Percentiles rank a stretch among this genome's conserved stretches.
phyloP scores from a whole-genome alignment of 116 monocot genomes.

The Posidonia oceanica region DNA sequence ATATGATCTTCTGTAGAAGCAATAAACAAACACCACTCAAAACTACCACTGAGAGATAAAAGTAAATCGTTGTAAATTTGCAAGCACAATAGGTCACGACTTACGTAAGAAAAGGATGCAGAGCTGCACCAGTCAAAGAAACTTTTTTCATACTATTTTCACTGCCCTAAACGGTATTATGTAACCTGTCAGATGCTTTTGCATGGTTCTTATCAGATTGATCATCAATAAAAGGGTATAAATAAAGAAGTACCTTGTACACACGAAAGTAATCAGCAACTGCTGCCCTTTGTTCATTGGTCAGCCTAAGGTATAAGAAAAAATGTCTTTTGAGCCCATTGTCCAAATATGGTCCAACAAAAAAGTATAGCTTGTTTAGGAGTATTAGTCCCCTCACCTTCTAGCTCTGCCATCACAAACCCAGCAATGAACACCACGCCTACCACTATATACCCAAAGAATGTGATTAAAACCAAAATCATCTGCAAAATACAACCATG shows the following conservation, averaged over 20 bases:
- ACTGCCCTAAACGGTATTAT: constrained; percentile 36
- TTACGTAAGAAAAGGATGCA: constrained; percentile 94
- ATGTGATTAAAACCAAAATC: constrained; percentile 99
- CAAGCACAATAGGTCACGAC: constrained; percentile 2
- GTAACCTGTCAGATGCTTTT: neutral
- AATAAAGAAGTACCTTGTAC: constrained; percentile 51
- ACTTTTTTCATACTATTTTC: constrained; percentile 85
- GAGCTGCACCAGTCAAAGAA: constrained; percentile 55
- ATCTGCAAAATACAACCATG: constrained; percentile 30
- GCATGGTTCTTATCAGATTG: neutral
- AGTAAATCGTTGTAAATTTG: neutral
- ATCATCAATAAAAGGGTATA: neutral
- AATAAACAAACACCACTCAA: neutral
- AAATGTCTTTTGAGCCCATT: neutral
- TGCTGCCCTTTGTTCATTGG: constrained; percentile 78
- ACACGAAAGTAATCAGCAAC: constrained; percentile 84
- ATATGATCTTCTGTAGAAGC: constrained; percentile 67
- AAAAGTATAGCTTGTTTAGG: neutral
- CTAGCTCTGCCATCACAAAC: constrained; percentile 97
- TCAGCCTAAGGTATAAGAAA: constrained; percentile 40
- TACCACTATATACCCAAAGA: constrained; percentile 95
- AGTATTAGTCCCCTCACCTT: constrained; percentile 34
- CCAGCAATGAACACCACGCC: constrained; percentile 99
- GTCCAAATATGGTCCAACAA: neutral
- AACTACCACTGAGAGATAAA: neutral